phyloP scores from a whole-genome alignment of 768 basidiomycete genomes.

The Daedaleopsis sinensis region DNA sequence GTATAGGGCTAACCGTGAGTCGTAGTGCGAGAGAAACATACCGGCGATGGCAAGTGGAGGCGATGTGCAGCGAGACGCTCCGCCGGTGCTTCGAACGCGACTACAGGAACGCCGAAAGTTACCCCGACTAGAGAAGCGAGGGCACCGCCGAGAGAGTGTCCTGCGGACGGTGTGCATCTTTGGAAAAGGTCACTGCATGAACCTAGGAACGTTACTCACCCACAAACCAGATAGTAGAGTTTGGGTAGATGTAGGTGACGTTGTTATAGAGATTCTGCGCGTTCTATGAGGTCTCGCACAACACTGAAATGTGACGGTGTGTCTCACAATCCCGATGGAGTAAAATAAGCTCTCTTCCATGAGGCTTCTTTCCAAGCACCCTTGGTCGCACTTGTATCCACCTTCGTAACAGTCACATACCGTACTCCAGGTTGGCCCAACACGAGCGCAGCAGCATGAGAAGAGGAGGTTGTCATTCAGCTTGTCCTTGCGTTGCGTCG shows the following conservation, averaged over 20 bases:
- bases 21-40: conserved; percentile 39
- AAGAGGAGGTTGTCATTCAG: conserved; percentile 95
- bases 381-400: conserved; percentile 73
- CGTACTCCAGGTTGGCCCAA: conserved; percentile 92
- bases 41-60: conserved; percentile 87
- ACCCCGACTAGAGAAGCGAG: conserved; percentile 82
- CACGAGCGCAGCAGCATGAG: conserved; percentile 93
- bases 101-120: conserved; percentile 92
- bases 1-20: not conserved
- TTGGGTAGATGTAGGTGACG: conserved; percentile 86
- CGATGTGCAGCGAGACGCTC: conserved; percentile 50
- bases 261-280: conserved; percentile 89
- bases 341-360: conserved; percentile 88
- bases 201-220: conserved; percentile 49
- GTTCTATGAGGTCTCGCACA: not conserved
- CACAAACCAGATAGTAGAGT: conserved; percentile 86
- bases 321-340: conserved; percentile 75
- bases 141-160: conserved; percentile 85
- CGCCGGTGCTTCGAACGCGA: conserved; percentile 86
- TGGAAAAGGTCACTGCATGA: no score
- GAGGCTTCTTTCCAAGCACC: conserved; percentile 79
- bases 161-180: conserved; percentile 27
- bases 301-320: not conserved
- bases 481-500: conserved; percentile 88
- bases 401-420: conserved; percentile 89